Conservation (phyloP, 495 filamentous ascomycete species). For the Neurospora cerealis region DNA sequence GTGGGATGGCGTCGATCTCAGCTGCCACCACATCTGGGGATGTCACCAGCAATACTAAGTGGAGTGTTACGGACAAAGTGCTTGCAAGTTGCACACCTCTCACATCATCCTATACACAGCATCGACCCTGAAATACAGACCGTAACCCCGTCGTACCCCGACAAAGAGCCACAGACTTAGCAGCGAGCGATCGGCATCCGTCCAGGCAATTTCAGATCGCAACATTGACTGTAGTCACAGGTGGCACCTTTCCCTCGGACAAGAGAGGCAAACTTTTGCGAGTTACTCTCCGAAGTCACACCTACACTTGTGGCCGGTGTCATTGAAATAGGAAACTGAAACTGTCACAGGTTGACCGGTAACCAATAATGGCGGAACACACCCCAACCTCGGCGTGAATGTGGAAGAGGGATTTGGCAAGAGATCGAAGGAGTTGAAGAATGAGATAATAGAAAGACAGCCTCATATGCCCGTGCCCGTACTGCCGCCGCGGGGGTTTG, state of each 20-base stretch:
- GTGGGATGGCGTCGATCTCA: neutral
- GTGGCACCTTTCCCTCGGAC: neutral
- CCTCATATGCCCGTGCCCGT: neutral
- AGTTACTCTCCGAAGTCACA: neutral
- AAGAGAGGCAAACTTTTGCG: neutral
- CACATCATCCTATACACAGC: neutral
- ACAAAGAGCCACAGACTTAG: neutral
- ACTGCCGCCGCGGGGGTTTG: neutral
- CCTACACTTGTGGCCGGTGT: neutral
- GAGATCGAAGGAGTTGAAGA: neutral
- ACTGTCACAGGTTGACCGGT: neutral
- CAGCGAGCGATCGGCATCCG: neutral
- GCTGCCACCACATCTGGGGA: neutral
- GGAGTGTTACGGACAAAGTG: neutral
- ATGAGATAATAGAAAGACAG: neutral
- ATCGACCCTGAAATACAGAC: neutral
- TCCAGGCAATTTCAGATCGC: neutral
- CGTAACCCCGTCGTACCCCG: neutral
- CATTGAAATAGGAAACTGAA: neutral
- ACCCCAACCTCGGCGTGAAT: neutral
- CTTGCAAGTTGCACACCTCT: neutral
- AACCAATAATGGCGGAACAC: neutral
- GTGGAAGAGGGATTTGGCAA: neutral
- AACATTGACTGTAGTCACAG: slow-evolving; percentile 3
- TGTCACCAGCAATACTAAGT: neutral